Conservation (phyloP, 1,284 basidiomycete species). For the Trichosporon coremiiforme region DNA sequence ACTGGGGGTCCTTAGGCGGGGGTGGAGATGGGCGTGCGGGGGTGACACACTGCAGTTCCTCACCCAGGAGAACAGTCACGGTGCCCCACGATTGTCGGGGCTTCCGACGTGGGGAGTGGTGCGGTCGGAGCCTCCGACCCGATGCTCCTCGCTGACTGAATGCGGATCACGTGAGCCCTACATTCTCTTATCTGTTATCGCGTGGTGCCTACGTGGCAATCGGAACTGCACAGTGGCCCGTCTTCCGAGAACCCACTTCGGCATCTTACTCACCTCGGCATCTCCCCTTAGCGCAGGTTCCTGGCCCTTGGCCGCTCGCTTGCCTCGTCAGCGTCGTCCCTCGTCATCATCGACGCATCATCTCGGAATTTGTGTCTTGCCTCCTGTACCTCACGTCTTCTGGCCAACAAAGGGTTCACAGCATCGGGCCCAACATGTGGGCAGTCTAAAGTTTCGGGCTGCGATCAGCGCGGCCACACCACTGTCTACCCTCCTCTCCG, state of each 20-base stretch:
- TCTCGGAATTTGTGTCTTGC: neutral
- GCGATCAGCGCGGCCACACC: neutral
- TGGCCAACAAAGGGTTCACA: neutral
- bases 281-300: neutral
- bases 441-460: conserved; percentile 1
- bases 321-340: neutral
- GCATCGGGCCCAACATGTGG: conserved; percentile 3
- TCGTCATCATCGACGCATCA: neutral
- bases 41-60: neutral
- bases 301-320: neutral
- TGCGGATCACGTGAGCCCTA: neutral
- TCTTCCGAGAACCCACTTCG: conserved; percentile 11
- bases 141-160: neutral
- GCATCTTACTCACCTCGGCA: conserved; percentile 10
- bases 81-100: neutral
- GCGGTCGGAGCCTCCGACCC: conserved; percentile 13
- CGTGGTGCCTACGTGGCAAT: neutral
- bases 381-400: neutral
- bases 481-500: neutral
- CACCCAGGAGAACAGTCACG: neutral
- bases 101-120: conserved; percentile 6
- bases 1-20: neutral
- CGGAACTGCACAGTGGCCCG: neutral
- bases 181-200: neutral
- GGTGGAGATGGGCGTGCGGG: neutral